Evolutionary conservation across 805 yeast genomes (phyloP).

Genomic region (Lipomyces yamadae): DNA sequence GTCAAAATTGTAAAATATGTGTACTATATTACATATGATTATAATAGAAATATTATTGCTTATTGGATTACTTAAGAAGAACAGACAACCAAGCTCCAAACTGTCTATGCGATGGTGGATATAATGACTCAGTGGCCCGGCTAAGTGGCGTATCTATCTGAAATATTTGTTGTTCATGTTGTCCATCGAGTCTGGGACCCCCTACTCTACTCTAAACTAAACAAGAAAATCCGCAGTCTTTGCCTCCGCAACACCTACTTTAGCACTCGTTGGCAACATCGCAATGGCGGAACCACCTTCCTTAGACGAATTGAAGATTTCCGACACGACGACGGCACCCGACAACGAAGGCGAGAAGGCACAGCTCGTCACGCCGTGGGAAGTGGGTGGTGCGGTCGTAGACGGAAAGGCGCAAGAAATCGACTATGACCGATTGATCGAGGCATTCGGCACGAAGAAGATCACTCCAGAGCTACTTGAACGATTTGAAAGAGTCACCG

Average conservation of each 20-base stretch:
- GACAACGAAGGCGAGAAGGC: conserved; percentile 41
- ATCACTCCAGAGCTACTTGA: conserved; percentile 71
- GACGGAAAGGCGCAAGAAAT: conserved; percentile 90
- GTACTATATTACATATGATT: not conserved
- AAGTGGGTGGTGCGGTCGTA: conserved; percentile 97
- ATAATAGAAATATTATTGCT: not conserved
- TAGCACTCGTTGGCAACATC: not conserved
- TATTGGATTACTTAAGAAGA: not conserved
- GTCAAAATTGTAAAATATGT: not conserved
- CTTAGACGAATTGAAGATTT: conserved; percentile 16
- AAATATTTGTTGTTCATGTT: too few relatives aligned
- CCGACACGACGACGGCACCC: conserved; percentile 11
- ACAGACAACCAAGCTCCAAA: too few relatives aligned
- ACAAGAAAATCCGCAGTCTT: not conserved
- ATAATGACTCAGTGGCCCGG: not conserved
- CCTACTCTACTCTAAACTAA: too few relatives aligned
- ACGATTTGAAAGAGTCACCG: conserved; percentile 81
- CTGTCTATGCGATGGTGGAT: not conserved
- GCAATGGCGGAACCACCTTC: conserved; percentile 25
- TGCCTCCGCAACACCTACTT: not conserved
- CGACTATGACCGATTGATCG: conserved; percentile 86
- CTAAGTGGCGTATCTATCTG: too few relatives aligned
- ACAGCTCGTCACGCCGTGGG: conserved; percentile 93
- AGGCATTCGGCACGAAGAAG: conserved; percentile 82
- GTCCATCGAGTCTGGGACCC: not conserved